Evolutionary conservation across 495 filamentous ascomycete genomes (phyloP).

Genomic region (Aspergillus hancockii): DNA sequence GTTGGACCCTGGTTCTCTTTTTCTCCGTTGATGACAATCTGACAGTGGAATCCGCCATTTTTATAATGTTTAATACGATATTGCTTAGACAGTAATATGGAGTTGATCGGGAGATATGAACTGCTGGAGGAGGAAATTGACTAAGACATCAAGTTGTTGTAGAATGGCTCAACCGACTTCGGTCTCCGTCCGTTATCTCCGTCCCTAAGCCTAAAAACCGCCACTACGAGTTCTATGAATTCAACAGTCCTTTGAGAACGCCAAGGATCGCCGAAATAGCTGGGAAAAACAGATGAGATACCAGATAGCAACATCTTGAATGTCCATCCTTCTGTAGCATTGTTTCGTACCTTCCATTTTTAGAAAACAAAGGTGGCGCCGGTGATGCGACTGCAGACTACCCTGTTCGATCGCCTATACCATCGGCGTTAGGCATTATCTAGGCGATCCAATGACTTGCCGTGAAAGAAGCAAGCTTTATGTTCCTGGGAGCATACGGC

Average conservation of each 20-base stretch:
- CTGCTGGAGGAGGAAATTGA: not conserved
- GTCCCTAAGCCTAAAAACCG: not conserved
- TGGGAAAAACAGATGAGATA: not conserved
- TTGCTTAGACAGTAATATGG: not conserved
- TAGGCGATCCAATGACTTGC: not conserved
- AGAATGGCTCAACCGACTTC: not conserved
- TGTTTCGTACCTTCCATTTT: not conserved
- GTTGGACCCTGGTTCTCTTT: constrained; percentile 53
- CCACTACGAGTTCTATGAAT: not conserved
- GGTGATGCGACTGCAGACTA: not conserved
- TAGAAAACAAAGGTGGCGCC: not conserved
- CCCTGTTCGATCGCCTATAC: not conserved
- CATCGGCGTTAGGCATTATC: not conserved
- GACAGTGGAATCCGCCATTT: constrained; percentile 13
- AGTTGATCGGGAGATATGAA: not conserved
- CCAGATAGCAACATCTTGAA: not conserved
- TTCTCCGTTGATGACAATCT: constrained; percentile 22
- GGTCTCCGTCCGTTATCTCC: not conserved
- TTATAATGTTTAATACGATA: not conserved
- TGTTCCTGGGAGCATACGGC: not conserved
- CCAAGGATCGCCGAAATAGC: not conserved
- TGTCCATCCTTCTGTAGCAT: not conserved
- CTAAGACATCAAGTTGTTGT: not conserved
- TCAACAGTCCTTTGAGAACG: not conserved
- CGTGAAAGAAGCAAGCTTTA: not conserved